Evolutionary conservation across 108 stramenopile genomes (phyloP).

Genomic region (Pseudonitzschia multiseries): DNA sequence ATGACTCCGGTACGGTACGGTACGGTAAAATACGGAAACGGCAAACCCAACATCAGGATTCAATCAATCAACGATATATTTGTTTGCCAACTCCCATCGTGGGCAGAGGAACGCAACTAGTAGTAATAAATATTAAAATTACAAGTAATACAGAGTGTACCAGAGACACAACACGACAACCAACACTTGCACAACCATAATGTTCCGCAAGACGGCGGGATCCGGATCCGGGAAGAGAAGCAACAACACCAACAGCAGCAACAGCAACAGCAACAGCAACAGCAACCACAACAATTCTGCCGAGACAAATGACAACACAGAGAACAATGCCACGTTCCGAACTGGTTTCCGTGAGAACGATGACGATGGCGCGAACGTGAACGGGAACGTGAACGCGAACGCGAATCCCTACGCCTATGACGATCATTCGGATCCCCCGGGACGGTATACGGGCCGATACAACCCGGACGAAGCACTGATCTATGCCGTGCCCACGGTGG

Average conservation of each 20-base stretch:
- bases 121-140: too few species aligned
- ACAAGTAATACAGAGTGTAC: not conserved
- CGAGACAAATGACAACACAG: not conserved
- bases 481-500: constrained; percentile 45
- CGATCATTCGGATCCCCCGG: not conserved
- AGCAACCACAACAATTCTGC: not conserved
- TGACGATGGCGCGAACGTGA: not conserved
- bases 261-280: not conserved
- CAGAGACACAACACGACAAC: not conserved
- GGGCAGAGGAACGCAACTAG: too few species aligned
- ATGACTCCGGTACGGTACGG: too few species aligned
- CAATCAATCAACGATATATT: too few species aligned
- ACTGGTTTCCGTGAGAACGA: not conserved
- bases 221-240: not conserved
- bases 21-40: too few species aligned
- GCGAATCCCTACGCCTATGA: not conserved
- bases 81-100: too few species aligned
- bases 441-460: not conserved
- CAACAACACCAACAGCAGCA: not conserved
- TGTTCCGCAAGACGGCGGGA: constrained; percentile 6
- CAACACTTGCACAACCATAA: not conserved
- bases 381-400: not conserved
- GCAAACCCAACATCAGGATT: too few species aligned
- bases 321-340: not conserved
- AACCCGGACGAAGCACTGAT: constrained; percentile 23